Base-by-base conservation (phyloP, 1,139 yeast species). In the Hemisphaericaspora xylanilytica region DNA sequence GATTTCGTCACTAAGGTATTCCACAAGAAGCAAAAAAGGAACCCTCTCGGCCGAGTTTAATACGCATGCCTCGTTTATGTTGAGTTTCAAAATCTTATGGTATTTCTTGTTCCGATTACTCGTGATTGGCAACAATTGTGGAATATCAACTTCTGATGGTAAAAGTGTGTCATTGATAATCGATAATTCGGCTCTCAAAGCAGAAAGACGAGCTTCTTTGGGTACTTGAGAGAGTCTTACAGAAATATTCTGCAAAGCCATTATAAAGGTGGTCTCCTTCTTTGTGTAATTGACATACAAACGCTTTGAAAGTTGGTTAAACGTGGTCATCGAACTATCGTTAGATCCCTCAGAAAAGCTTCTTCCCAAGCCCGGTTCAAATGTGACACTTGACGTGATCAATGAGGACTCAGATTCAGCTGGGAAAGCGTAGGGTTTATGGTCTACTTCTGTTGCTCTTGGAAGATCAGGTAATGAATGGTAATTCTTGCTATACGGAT, bases 11-110 rank as follows among this genome's bases (percentile, higher is more conserved):
- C 85, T 75, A 34, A 92, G 63, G 51, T 78, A 90, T 59, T 92
- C 98, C 34, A 92, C 77, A 32, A 89, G 66, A 25, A 92, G 59
- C 43, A 92, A 65, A 54, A 81, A 92, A 5, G 98, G 98, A 3
- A 92, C 98, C 51, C 96, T 79, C 58, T 92, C 97, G 0, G 98
- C 98, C 3, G 97, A 89, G 54, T 92, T 92, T 41, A 92, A 68
- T 7, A 92, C 96, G 20, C 95, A 92, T 0, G 97, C 96, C 53
- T 92, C 98, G 46, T 83, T 86, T 1, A 95, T 87, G 16, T 88
- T 85, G n/a, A 92, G 76, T 34, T 85, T 77, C 34, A 90, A 84
- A 17, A 92, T 72, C 47, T 84, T 80, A 53, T 87, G 95, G 38
- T 73, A 67, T 47, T 55, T 71, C 49, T 69, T 71, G 46, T 77